Conservation (phyloP, 805 yeast genomes). For the Kazachstania bromeliacearum region DNA sequence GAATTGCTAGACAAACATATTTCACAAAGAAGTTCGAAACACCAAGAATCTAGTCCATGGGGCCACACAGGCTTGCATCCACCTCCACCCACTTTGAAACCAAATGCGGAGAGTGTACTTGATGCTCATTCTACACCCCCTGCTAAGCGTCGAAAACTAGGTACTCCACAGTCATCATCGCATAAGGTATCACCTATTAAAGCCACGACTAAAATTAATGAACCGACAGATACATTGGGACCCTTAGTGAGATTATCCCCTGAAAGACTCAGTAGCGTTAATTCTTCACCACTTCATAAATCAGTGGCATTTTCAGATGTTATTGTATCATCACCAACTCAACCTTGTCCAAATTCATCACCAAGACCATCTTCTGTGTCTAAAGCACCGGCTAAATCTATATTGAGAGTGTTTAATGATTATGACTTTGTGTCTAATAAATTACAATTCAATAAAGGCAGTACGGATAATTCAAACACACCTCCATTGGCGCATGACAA, state of each 20-base stretch:
- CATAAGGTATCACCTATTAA: no score
- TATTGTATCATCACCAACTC: slow-evolving; percentile 21
- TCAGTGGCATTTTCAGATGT: slow-evolving; percentile 26
- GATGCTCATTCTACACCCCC: no score
- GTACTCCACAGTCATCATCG: no score
- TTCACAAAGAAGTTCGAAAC: slow-evolving; percentile 8
- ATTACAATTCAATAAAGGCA: slow-evolving; percentile 2
- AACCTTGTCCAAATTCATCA: slow-evolving; percentile 11
- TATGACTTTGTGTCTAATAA: not conserved
- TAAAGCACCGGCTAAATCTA: slow-evolving; percentile 21
- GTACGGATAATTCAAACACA: not conserved
- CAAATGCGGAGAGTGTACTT: no score
- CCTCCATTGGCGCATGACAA: not conserved
- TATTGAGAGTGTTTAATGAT: slow-evolving; percentile 7
- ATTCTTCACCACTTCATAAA: slow-evolving; percentile 19
- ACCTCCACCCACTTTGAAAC: no score
- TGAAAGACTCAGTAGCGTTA: not conserved
- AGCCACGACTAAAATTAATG: no score
- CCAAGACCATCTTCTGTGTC: slow-evolving; percentile 13
- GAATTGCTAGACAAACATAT: slow-evolving; percentile 22
- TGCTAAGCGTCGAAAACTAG: no score
- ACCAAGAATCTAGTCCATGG: no score
- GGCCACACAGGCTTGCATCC: no score
- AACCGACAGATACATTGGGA: no score
- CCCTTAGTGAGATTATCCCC: no score